Percentiles rank a stretch among this genome's conserved stretches.
Conservation (phyloP, 1,139 yeast genomes). For the Pichia sp. region DNA sequence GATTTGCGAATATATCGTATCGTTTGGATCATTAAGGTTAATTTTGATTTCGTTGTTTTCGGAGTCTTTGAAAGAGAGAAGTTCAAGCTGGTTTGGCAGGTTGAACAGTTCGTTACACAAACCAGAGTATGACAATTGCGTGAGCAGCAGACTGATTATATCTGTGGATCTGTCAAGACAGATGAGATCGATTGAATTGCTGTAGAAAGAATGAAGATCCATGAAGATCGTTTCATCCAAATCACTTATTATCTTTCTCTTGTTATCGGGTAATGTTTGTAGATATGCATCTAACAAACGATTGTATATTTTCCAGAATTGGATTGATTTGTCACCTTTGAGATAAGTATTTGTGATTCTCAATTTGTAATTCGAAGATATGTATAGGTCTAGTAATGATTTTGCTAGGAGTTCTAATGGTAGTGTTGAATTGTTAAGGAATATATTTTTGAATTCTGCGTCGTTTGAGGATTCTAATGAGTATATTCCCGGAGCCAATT, state of each 20-base stretch:
- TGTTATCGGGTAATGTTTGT: slow-evolving; percentile 28
- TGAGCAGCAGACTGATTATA: slow-evolving; percentile 63
- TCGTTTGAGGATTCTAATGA: slow-evolving; percentile 24
- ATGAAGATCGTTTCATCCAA: slow-evolving; percentile 34
- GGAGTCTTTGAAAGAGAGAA: neutral
- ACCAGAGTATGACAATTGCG: slow-evolving; percentile 83
- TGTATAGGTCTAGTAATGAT: slow-evolving; percentile 26
- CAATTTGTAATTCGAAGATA: slow-evolving; percentile 36
- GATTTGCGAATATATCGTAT: slow-evolving; percentile 39
- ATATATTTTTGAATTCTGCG: slow-evolving; percentile 28
- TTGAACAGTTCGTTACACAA: slow-evolving; percentile 37
- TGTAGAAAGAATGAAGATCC: slow-evolving; percentile 35
- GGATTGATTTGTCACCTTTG: slow-evolving; percentile 45
- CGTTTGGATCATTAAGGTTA: slow-evolving; percentile 21
- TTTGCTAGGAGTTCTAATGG: slow-evolving; percentile 41
- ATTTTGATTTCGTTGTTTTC: slow-evolving; percentile 1
- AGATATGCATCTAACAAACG: slow-evolving; percentile 30
- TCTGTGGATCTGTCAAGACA: slow-evolving; percentile 81
- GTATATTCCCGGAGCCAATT: slow-evolving; percentile 27
- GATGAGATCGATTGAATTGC: slow-evolving; percentile 52
- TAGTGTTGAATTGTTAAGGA: slow-evolving; percentile 23
- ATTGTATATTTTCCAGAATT: slow-evolving; percentile 38
- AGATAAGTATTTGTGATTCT: slow-evolving; percentile 40
- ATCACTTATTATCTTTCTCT: slow-evolving; percentile 31
- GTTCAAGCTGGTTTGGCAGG: slow-evolving; percentile 24